Evolutionary conservation across 495 filamentous ascomycete genomes (phyloP).

Genomic region (Extremus antarcticus): DNA sequence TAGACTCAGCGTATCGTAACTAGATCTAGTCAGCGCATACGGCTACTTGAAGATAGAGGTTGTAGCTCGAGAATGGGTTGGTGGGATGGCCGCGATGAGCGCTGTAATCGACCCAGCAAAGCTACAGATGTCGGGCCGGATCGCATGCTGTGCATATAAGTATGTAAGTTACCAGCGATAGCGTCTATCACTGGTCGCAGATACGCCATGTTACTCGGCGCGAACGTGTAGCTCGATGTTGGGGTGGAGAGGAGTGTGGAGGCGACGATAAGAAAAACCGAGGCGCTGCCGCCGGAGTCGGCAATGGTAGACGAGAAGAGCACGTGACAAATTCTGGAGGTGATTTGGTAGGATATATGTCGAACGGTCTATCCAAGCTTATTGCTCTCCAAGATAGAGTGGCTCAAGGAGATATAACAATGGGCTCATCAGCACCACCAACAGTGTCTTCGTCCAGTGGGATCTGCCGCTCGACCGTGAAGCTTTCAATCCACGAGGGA

Average conservation of each 20-base stretch:
- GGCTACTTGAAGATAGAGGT: too few relatives aligned
- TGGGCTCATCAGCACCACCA: not conserved
- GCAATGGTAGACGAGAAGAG: too few relatives aligned
- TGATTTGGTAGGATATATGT: too few relatives aligned
- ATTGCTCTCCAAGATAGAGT: not conserved
- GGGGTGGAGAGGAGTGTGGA: too few relatives aligned
- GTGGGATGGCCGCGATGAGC: not conserved
- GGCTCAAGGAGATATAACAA: not conserved
- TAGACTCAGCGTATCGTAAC: not conserved
- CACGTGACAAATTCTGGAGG: too few relatives aligned
- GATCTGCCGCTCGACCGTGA: not conserved
- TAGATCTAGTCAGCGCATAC: not conserved
- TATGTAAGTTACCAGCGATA: too few relatives aligned
- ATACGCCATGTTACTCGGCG: too few relatives aligned
- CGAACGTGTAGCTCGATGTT: too few relatives aligned
- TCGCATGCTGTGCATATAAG: too few relatives aligned
- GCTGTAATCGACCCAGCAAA: not conserved
- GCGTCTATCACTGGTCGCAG: too few relatives aligned
- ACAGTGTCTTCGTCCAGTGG: not conserved
- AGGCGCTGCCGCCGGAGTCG: too few relatives aligned
- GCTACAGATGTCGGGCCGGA: not conserved
- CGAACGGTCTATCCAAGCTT: not conserved
- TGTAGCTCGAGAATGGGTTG: not conserved
- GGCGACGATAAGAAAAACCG: too few relatives aligned
- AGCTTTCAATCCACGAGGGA: not conserved